Evolutionary conservation across 257 asterid genomes (phyloP).

Genomic region (Primulina tabacum): DNA sequence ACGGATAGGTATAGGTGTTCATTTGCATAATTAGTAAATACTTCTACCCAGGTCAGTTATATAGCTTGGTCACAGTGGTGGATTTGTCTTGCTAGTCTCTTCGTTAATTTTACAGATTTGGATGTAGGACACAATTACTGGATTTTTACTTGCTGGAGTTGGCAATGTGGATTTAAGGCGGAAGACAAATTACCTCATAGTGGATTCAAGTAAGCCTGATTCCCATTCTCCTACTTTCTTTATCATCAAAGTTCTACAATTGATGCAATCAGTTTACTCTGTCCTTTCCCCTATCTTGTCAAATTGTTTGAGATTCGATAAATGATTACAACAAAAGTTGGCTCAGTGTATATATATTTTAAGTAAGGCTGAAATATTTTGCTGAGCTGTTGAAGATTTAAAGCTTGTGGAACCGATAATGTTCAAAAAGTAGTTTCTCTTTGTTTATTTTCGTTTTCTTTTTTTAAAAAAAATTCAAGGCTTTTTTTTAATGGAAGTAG

Average conservation of each 20-base stretch:
- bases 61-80: not conserved
- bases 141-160: conserved; percentile 94
- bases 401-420: not conserved
- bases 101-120: conserved; percentile 19
- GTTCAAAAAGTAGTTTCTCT: not conserved
- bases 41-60: conserved; percentile 7
- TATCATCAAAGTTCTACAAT: not conserved
- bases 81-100: not conserved
- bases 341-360: not conserved
- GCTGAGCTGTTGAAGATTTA: not conserved
- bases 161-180: conserved; percentile 97
- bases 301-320: not conserved
- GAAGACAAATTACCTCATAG: conserved; percentile 86
- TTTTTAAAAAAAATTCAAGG: not conserved
- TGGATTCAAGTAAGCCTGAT: conserved; percentile 72
- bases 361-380: not conserved
- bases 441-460: not conserved
- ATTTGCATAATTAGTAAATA: not conserved
- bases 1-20: not conserved
- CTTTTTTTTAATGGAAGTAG: not conserved
- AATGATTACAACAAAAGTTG: not conserved
- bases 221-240: conserved; percentile 16
- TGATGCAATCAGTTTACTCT: not conserved
- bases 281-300: not conserved
- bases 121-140: conserved; percentile 81